Conservation (phyloP, 176 grass and related monocot genomes). For the Raddia guianensis region DNA sequence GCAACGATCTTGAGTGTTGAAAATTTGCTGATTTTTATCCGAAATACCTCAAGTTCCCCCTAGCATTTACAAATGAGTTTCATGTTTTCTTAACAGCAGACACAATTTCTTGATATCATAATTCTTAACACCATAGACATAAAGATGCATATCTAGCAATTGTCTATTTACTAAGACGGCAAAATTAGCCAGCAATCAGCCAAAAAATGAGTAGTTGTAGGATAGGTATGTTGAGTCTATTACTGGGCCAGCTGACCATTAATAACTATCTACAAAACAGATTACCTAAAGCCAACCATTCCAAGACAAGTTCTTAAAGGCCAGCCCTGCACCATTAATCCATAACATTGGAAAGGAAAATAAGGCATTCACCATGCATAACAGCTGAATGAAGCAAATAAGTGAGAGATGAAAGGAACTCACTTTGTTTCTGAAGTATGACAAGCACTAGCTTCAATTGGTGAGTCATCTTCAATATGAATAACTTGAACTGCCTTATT, state of each 20-base stretch:
- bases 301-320: slow-evolving; percentile 13
- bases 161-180: slow-evolving; percentile 26
- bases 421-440: slow-evolving; percentile 72
- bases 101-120: background rate
- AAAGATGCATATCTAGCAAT: slow-evolving; percentile 1
- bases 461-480: slow-evolving; percentile 81
- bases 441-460: slow-evolving; percentile 50
- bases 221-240: background rate
- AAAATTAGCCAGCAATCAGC: slow-evolving; percentile 11
- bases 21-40: background rate
- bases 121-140: slow-evolving; percentile 6
- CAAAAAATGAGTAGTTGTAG: slow-evolving; percentile 15
- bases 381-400: slow-evolving; percentile 11
- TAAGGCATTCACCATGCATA: background rate
- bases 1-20: slow-evolving; percentile 3
- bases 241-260: slow-evolving; percentile 1
- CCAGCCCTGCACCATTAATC: background rate
- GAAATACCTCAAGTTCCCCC: slow-evolving; percentile 30
- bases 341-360: slow-evolving; percentile 15
- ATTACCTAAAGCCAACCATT: slow-evolving; percentile 10
- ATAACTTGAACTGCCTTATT: slow-evolving; percentile 72
- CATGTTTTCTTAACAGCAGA: slow-evolving; percentile 21
- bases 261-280: slow-evolving; percentile 24
- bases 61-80: slow-evolving; percentile 23
- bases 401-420: slow-evolving; percentile 36